Conservation (phyloP, 768 basidiomycete species). For the Strobilomyces dryophilus region DNA sequence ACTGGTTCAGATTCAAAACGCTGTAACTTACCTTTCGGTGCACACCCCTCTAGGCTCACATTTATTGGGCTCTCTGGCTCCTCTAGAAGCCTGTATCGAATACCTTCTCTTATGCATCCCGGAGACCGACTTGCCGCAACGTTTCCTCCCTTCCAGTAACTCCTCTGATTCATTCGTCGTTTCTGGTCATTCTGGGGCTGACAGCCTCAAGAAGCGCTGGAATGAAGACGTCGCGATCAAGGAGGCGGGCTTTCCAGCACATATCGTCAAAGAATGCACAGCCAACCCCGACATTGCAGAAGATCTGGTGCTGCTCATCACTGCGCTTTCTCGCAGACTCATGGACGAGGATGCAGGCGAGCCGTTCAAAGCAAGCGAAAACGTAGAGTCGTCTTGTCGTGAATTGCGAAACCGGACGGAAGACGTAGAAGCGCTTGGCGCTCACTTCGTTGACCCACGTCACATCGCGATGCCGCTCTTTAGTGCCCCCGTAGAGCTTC, state of each 20-base stretch:
- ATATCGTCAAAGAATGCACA: constrained; percentile 57
- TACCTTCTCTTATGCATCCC: constrained; percentile 80
- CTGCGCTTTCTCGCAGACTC: constrained; percentile 50
- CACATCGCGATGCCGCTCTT: constrained; percentile 62
- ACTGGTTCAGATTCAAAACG: constrained; percentile 45
- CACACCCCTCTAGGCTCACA: constrained; percentile 58
- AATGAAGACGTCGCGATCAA: constrained; percentile 75
- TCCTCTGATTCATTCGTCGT: constrained; percentile 69
- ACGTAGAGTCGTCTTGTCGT: constrained; percentile 10
- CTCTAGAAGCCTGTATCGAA: constrained; percentile 77
- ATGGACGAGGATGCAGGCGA: constrained; percentile 39
- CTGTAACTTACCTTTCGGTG: constrained; percentile 51
- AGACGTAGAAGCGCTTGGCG: constrained; percentile 56
- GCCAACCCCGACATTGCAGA: constrained; percentile 35
- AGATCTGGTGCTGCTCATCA: constrained; percentile 54
- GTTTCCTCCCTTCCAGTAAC: constrained; percentile 61
- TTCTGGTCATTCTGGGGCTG: constrained; percentile 56
- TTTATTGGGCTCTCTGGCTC: constrained; percentile 54
- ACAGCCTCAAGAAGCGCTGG: constrained; percentile 72
- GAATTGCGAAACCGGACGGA: constrained; percentile 26
- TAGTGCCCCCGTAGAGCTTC: constrained; percentile 59
- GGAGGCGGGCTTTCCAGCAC: constrained; percentile 77
- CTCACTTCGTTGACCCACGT: constrained; percentile 39
- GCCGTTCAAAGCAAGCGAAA: constrained; percentile 33
- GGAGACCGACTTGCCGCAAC: constrained; percentile 80